Conservation (phyloP, 352 stramenopile species). For the Pseudoperonospora humuli region DNA sequence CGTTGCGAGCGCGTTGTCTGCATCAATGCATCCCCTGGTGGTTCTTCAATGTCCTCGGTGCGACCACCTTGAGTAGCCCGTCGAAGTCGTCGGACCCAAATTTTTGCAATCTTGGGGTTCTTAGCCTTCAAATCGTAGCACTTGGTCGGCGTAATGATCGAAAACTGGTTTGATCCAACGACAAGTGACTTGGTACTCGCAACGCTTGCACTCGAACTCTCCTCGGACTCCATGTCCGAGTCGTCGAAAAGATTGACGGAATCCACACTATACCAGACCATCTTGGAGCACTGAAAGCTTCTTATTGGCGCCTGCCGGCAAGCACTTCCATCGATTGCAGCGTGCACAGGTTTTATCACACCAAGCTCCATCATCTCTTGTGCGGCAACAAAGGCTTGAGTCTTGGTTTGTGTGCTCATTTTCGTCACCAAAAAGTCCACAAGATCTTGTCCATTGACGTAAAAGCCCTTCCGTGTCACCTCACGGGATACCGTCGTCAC, state of each 20-base stretch:
- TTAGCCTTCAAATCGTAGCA: slow-evolving; percentile 82
- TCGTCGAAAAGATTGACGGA: slow-evolving; percentile 69
- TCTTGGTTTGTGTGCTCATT: slow-evolving; percentile 43
- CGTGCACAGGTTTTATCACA: slow-evolving; percentile 43
- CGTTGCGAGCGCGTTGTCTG: slow-evolving; percentile 29
- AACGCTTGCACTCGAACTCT: slow-evolving; percentile 31
- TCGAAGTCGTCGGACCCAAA: slow-evolving; percentile 63
- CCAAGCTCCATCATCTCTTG: slow-evolving; percentile 74
- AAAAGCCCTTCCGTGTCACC: slow-evolving; percentile 57
- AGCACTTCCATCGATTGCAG: slow-evolving; percentile 6
- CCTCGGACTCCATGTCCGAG: slow-evolving; percentile 64
- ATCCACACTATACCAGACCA: slow-evolving; percentile 72
- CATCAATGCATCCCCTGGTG: slow-evolving; percentile 27
- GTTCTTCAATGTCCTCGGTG: slow-evolving; percentile 8
- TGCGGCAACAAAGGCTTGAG: slow-evolving; percentile 56
- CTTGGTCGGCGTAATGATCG: slow-evolving; percentile 80
- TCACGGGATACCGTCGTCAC: slow-evolving; percentile 20
- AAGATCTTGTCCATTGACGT: slow-evolving; percentile 64
- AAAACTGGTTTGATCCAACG: slow-evolving; percentile 70
- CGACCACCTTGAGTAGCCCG: slow-evolving; percentile 42
- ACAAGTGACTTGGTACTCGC: slow-evolving; percentile 15
- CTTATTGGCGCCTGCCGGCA: slow-evolving; percentile 15
- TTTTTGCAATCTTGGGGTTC: slow-evolving; percentile 53
- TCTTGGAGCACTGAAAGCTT: slow-evolving; percentile 74
- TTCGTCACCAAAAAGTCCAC: slow-evolving; percentile 71